These are phyloP conservation scores for Podospora pseudoanserina DNA, from an alignment of 495 filamentous ascomycete genomes.

Conservation along the genomic window DNA sequence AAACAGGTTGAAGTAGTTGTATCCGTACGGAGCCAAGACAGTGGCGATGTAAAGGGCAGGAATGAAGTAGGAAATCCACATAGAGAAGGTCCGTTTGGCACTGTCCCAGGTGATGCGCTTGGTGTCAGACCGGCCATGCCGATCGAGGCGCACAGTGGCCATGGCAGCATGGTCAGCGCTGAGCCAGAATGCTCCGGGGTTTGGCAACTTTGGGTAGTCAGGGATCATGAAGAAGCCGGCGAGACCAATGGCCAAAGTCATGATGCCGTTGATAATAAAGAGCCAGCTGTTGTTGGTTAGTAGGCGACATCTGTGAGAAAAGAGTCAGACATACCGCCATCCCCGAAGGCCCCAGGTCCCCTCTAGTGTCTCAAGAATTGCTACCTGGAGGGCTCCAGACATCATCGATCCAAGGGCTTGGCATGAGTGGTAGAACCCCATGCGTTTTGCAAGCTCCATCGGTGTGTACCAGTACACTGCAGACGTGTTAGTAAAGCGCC, in stretches of 20 bases:
- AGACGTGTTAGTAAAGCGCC: background rate
- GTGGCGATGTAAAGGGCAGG: conserved; percentile 37
- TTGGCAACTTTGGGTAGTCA: conserved; percentile 43
- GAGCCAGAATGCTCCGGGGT: conserved; percentile 40
- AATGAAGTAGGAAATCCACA: conserved; percentile 39
- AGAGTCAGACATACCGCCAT: conserved; percentile 40
- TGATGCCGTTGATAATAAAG: conserved; percentile 48
- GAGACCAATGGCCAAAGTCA: conserved; percentile 46
- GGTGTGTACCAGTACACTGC: conserved; percentile 40
- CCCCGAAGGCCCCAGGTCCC: conserved; percentile 47
- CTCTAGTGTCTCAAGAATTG: conserved; percentile 48
- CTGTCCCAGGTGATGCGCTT: conserved; percentile 38
- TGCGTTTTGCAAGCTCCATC: conserved; percentile 38
- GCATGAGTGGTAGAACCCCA: conserved; percentile 44
- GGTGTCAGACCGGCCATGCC: conserved; percentile 35
- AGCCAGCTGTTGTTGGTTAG: conserved; percentile 40
- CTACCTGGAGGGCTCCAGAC: conserved; percentile 50
- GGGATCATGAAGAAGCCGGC: conserved; percentile 51
- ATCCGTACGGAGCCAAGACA: conserved; percentile 38
- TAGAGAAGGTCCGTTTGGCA: conserved; percentile 34
- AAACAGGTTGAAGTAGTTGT: conserved; percentile 42
- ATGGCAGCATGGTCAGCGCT: conserved; percentile 27
- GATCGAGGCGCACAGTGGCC: conserved; percentile 31
- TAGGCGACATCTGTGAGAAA: background rate
- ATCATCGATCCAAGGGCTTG: conserved; percentile 39